A percentile compares a stretch with the other conserved stretches of the same genome.
Conservation (phyloP, 495 filamentous ascomycete species). For the Chaetomidium leptoderma region DNA sequence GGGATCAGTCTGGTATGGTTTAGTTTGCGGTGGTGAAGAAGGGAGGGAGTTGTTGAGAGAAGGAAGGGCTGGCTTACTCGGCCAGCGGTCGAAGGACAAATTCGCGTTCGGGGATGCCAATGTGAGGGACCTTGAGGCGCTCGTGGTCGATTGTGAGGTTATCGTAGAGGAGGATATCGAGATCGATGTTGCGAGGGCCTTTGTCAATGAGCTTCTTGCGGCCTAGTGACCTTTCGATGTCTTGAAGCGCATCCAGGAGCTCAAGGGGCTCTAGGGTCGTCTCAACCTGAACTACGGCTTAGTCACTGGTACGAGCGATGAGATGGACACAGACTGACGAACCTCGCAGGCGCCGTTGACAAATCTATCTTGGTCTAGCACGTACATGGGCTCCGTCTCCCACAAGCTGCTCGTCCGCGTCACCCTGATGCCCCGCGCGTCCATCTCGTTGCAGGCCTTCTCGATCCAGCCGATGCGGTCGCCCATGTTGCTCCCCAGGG, state of each 20-base stretch:
- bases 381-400: slow-evolving; percentile 96
- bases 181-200: slow-evolving; percentile 86
- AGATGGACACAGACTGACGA: slow-evolving; percentile 25
- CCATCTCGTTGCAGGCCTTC: slow-evolving; percentile 72
- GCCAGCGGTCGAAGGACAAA: slow-evolving; percentile 88
- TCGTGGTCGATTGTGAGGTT: slow-evolving; percentile 58
- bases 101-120: slow-evolving; percentile 80
- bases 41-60: background rate
- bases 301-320: background rate
- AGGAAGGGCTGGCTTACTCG: slow-evolving; percentile 55
- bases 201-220: slow-evolving; percentile 85
- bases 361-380: slow-evolving; percentile 80
- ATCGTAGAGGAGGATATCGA: slow-evolving; percentile 90
- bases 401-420: slow-evolving; percentile 81
- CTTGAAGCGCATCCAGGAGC: slow-evolving; percentile 74
- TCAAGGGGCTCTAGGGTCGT: slow-evolving; percentile 70
- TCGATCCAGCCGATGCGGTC: slow-evolving; percentile 82
- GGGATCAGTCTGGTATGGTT: slow-evolving; percentile 56
- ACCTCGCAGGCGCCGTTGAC: slow-evolving; percentile 95
- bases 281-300: slow-evolving; percentile 57
- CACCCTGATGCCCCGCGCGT: slow-evolving; percentile 63
- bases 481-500: slow-evolving; percentile 89
- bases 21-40: background rate
- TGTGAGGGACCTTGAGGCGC: slow-evolving; percentile 79
- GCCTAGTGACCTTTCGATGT: slow-evolving; percentile 73